Conservation (phyloP, 306 rosid species). For the Lotus japonicus region DNA sequence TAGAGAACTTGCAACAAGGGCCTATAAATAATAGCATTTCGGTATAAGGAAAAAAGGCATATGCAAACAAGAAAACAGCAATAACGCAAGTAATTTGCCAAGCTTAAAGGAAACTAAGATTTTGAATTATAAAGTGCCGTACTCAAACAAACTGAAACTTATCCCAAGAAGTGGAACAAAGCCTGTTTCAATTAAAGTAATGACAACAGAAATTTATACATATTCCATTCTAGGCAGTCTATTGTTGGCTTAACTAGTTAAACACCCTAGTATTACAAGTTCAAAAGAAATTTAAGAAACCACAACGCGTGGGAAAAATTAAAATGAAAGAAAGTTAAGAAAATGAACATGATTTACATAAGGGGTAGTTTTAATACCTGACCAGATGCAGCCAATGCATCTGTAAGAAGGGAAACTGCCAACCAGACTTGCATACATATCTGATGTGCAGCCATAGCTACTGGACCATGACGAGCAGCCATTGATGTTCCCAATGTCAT, state of each 20-base stretch:
- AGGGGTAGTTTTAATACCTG: slow-evolving; percentile 53
- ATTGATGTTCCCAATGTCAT: slow-evolving; percentile 86
- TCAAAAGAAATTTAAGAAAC: slow-evolving; percentile 14
- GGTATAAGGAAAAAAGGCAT: slow-evolving; percentile 21
- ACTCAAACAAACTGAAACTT: slow-evolving; percentile 8
- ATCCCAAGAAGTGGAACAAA: slow-evolving; percentile 1
- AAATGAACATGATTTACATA: background rate
- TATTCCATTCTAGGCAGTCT: slow-evolving; percentile 4
- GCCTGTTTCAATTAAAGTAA: background rate
- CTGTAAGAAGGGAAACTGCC: slow-evolving; percentile 94
- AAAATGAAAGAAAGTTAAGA: background rate
- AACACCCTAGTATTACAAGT: background rate
- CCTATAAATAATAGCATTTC: slow-evolving; percentile 40
- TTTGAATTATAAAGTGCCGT: background rate
- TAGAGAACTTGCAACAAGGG: slow-evolving; percentile 74
- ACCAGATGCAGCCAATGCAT: slow-evolving; percentile 76
- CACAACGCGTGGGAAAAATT: background rate
- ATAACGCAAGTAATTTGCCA: background rate
- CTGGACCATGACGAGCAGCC: slow-evolving; percentile 98
- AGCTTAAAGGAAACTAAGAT: background rate
- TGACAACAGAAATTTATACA: background rate
- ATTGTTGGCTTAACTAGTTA: slow-evolving; percentile 13
- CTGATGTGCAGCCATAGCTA: slow-evolving; percentile 99
- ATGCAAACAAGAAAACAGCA: background rate
- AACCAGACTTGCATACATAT: slow-evolving; percentile 96